Evolutionary conservation across 352 stramenopile species (phyloP).

Genomic region (Phytopythium mirpurense): DNA sequence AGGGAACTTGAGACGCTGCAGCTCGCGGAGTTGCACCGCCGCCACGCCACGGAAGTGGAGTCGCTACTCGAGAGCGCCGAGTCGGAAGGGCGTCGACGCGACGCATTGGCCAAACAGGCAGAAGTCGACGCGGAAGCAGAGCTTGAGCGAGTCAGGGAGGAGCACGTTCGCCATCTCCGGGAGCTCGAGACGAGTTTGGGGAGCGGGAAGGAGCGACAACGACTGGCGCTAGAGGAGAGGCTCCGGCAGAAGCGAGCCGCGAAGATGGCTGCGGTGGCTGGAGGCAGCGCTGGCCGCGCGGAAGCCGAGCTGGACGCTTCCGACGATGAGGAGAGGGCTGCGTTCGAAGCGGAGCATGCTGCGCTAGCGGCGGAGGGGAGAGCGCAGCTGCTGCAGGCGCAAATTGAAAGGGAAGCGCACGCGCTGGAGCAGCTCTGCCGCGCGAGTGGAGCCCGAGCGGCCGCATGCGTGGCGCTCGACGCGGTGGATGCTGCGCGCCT

Average conservation of each 20-base stretch:
- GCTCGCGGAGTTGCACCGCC: background rate
- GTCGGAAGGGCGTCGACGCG: background rate
- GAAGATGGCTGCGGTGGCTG: background rate
- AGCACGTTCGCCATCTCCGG: constrained; percentile 16
- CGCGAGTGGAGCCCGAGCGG: background rate
- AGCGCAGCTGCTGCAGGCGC: background rate
- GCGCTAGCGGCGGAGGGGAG: background rate
- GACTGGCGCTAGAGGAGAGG: constrained; percentile 19
- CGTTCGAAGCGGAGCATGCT: constrained; percentile 1
- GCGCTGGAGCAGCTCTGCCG: background rate
- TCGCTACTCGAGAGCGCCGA: background rate
- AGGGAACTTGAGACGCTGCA: constrained; percentile 5
- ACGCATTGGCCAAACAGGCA: background rate
- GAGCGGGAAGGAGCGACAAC: constrained; percentile 21
- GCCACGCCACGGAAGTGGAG: background rate
- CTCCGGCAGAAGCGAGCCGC: constrained; percentile 13
- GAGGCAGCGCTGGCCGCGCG: background rate
- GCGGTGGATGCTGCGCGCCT: background rate
- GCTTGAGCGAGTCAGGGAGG: constrained; percentile 17
- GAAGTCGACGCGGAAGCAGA: constrained; percentile 3
- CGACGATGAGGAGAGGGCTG: background rate
- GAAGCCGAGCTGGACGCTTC: background rate
- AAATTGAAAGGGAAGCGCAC: background rate
- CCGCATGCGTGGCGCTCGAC: background rate
- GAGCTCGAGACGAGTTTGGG: constrained; percentile 14